phyloP scores from a whole-genome alignment of 2,329 filamentous ascomycete species.

The Fusarium dimerum region DNA sequence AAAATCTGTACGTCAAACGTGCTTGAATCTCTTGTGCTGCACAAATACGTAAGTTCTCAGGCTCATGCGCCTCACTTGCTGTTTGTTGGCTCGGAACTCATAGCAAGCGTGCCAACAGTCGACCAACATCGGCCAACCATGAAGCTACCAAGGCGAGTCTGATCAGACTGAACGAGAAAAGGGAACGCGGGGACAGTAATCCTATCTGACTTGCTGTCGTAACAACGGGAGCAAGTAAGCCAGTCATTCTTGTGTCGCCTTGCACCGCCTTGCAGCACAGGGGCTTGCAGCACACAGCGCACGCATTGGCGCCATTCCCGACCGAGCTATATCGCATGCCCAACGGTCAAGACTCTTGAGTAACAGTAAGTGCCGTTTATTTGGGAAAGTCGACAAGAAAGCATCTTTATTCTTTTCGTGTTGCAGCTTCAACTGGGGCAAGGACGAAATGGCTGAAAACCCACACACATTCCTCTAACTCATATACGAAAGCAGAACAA shows the following conservation, averaged over 20 bases:
- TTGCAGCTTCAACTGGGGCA: background rate
- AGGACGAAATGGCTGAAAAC: no score
- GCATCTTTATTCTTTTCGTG: background rate
- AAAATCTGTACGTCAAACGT: slow-evolving; percentile 26
- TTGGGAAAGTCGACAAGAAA: background rate
- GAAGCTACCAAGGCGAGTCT: slow-evolving; percentile 18
- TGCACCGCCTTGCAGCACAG: slow-evolving; percentile 20
- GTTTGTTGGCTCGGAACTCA: slow-evolving; percentile 16
- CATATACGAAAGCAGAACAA: no score
- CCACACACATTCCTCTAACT: no score
- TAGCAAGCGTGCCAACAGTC: slow-evolving; percentile 18
- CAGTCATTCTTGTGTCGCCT: slow-evolving; percentile 17
- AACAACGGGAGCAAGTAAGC: slow-evolving; percentile 6
- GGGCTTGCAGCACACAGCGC: slow-evolving; percentile 15
- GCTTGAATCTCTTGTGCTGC: slow-evolving; percentile 12
- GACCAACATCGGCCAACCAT: slow-evolving; percentile 8
- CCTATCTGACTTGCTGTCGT: slow-evolving; percentile 11
- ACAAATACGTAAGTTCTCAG: slow-evolving; percentile 7
- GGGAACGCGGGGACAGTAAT: background rate
- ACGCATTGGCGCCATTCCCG: slow-evolving; percentile 7
- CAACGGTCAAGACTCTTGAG: background rate
- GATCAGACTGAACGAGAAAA: slow-evolving; percentile 15
- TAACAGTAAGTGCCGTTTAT: background rate
- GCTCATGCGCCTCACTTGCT: slow-evolving; percentile 13
- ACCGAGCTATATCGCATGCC: slow-evolving; percentile 8